Evolutionary conservation across 805 yeast species (phyloP).

Genomic region (Wickerhamiella occidentalis): DNA sequence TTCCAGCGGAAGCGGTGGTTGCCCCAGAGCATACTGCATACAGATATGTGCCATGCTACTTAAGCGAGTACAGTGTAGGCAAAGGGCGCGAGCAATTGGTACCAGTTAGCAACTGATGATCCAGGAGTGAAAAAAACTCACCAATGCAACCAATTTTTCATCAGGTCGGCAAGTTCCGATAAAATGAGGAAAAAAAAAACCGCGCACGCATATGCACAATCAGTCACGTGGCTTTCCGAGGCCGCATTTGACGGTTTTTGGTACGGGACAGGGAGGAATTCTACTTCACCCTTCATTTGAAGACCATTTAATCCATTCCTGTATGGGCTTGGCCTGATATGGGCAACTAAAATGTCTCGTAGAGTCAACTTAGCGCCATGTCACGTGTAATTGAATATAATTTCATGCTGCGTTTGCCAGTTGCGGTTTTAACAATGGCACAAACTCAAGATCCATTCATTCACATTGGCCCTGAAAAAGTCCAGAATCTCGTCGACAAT

Average conservation of each 20-base stretch:
- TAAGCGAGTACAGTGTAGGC: not conserved
- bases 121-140: no score
- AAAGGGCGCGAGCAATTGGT: no score
- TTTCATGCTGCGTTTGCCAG: not conserved
- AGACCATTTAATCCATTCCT: no score
- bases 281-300: no score
- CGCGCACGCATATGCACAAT: not conserved
- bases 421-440: not conserved
- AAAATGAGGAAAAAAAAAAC: no score
- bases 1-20: not conserved
- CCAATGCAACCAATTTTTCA: no score
- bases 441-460: not conserved
- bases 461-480: slow-evolving; percentile 8
- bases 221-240: not conserved
- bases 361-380: not conserved
- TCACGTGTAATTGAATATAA: slow-evolving; percentile 6
- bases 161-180: no score
- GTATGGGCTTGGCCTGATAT: no score
- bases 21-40: not conserved
- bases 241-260: not conserved
- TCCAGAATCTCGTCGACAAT: not conserved
- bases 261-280: not conserved
- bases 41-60: not conserved
- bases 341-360: no score
- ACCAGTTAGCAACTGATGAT: no score